Evolutionary conservation across 192 early-diverging fungal species (phyloP).

Genomic region (Radiomyces spectabilis): DNA sequence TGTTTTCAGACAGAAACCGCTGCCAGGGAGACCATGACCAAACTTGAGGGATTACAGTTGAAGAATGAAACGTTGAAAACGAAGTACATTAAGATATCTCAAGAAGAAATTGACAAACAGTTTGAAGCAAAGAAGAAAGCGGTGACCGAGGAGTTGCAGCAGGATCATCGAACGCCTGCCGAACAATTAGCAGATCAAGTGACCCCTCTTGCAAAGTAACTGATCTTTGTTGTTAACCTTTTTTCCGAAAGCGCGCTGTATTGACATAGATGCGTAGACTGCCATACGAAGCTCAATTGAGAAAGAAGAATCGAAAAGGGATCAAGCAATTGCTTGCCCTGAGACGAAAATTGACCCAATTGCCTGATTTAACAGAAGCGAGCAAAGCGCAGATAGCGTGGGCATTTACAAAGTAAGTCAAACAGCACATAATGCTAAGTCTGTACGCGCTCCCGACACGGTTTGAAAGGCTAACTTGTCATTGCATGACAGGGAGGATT

Average conservation of each 20-base stretch:
- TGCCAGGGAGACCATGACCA: neutral
- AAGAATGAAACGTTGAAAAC: constrained; percentile 5
- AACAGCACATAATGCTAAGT: neutral
- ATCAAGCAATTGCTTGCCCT: constrained; percentile 5
- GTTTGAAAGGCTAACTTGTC: neutral
- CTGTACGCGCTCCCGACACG: neutral
- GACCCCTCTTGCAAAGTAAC: constrained; percentile 56
- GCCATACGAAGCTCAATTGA: constrained; percentile 52
- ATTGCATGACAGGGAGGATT: constrained; percentile 1
- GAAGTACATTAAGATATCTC: constrained; percentile 5
- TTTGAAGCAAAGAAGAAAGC: constrained; percentile 4
- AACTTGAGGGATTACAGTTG: constrained; percentile 6
- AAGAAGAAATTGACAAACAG: neutral
- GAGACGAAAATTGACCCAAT: constrained; percentile 1
- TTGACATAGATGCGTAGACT: constrained; percentile 10
- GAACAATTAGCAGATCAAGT: constrained; percentile 65
- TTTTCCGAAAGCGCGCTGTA: neutral
- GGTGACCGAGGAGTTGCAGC: neutral
- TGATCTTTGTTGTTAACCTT: neutral
- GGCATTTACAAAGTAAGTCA: constrained; percentile 24
- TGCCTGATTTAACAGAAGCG: constrained; percentile 1
- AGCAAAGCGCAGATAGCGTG: constrained; percentile 19
- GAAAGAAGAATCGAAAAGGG: constrained; percentile 29
- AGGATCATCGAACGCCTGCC: constrained; percentile 39
- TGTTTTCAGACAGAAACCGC: constrained; percentile 13